A percentile compares a stretch with the other conserved stretches of the same genome.
These are phyloP conservation scores for Schizopora paradoxa DNA, from an alignment of 1,284 basidiomycete species.

Conservation along the genomic window DNA sequence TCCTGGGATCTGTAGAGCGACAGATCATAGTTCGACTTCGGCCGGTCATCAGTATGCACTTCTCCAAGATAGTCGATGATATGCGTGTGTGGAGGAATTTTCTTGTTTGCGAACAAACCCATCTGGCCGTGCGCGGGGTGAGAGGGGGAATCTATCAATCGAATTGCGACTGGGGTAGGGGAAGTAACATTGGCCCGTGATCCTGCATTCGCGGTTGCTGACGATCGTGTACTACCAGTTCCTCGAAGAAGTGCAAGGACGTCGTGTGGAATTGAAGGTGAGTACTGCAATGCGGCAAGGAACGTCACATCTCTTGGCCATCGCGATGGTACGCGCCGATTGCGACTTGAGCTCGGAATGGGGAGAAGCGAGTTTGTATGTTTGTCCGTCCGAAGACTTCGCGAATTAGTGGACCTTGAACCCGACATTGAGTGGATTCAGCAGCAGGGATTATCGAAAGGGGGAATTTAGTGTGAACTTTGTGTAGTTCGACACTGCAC, in stretches of 20 bases:
- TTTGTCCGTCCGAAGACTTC: no score
- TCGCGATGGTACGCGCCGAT: slow-evolving; percentile 9
- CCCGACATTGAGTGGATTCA: no score
- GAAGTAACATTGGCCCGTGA: no score
- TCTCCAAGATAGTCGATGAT: slow-evolving; percentile 83
- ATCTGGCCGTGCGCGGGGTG: slow-evolving; percentile 82
- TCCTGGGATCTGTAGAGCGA: slow-evolving; percentile 60
- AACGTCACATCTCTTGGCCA: slow-evolving; percentile 14
- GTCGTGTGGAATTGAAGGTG: slow-evolving; percentile 7
- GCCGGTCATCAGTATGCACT: slow-evolving; percentile 71
- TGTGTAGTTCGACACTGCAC: no score
- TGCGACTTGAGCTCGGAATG: no score
- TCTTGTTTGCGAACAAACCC: slow-evolving; percentile 75
- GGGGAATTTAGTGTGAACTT: no score
- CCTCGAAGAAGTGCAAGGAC: slow-evolving; percentile 13
- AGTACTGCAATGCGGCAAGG: slow-evolving; percentile 10
- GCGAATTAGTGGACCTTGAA: no score
- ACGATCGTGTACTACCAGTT: background rate
- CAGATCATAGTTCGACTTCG: slow-evolving; percentile 79
- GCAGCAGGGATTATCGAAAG: no score
- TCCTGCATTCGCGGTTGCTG: background rate
- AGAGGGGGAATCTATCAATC: slow-evolving; percentile 34
- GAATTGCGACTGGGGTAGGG: slow-evolving; percentile 43
- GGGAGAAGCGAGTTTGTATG: no score
- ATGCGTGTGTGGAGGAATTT: slow-evolving; percentile 59